These are phyloP conservation scores for Sporodiniella umbellata DNA, from an alignment of 371 early-diverging fungal genomes.

Conservation along the genomic window DNA sequence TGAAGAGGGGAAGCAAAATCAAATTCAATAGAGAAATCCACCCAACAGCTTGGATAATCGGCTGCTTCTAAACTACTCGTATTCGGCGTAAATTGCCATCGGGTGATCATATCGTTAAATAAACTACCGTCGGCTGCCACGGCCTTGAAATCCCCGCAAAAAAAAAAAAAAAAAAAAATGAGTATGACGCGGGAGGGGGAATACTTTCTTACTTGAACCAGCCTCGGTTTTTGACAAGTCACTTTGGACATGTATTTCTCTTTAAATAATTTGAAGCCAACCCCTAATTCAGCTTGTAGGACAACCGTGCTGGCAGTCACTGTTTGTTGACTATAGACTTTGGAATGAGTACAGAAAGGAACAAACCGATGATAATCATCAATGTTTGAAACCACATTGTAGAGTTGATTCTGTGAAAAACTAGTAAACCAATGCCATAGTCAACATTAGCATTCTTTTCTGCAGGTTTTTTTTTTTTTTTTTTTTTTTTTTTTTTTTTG, in stretches of 20 bases:
- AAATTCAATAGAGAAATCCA: slow-evolving; percentile 75
- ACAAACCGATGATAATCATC: slow-evolving; percentile 72
- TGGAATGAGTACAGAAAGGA: slow-evolving; percentile 73
- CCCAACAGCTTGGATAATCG: slow-evolving; percentile 54
- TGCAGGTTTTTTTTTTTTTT: no score
- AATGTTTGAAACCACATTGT: slow-evolving; percentile 73
- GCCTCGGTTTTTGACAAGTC: slow-evolving; percentile 53
- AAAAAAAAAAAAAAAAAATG: no score
- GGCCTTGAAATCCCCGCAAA: no score
- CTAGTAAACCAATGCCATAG: slow-evolving; percentile 20
- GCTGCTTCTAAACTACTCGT: slow-evolving; percentile 29
- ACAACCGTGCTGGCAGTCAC: slow-evolving; percentile 14
- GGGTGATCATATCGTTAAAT: slow-evolving; percentile 66
- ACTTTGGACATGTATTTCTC: slow-evolving; percentile 79
- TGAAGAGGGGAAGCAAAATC: slow-evolving; percentile 77
- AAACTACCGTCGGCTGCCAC: slow-evolving; percentile 63
- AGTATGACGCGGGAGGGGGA: background rate
- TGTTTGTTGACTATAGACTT: slow-evolving; percentile 42
- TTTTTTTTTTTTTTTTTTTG: background rate
- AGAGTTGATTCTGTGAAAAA: slow-evolving; percentile 74
- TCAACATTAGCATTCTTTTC: slow-evolving; percentile 1
- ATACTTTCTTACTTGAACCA: slow-evolving; percentile 43
- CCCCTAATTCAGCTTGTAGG: slow-evolving; percentile 68
- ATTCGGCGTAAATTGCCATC: slow-evolving; percentile 67
- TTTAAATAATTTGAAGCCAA: slow-evolving; percentile 71